phyloP scores from a whole-genome alignment of 331 rosid genomes.

The Arachis monticola region DNA sequence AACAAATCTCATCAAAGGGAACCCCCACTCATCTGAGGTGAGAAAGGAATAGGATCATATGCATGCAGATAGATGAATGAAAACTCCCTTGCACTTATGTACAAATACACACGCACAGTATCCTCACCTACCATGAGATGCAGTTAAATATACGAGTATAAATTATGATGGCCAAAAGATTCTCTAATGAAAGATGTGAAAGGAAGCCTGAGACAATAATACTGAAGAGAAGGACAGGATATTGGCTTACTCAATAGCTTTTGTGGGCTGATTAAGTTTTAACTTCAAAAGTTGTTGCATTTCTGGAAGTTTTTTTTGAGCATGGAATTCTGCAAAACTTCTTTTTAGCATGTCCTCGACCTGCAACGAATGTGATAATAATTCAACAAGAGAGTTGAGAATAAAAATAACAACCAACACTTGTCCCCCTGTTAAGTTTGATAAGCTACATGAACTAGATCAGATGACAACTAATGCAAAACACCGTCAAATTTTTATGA shows the following conservation, averaged over 20 bases:
- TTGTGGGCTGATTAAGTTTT: constrained; percentile 81
- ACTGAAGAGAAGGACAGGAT: constrained; percentile 20
- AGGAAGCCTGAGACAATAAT: constrained; percentile 30
- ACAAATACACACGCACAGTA: neutral
- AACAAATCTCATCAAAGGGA: constrained; percentile 20
- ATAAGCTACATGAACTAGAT: no score
- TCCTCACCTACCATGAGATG: constrained; percentile 18
- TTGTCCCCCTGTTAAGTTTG: no score
- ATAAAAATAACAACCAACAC: neutral
- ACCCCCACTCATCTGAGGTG: constrained; percentile 19
- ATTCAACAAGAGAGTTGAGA: constrained; percentile 21
- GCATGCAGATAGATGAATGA: neutral
- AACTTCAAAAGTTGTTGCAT: constrained; percentile 71
- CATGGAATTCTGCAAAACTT: constrained; percentile 98
- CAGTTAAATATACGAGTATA: neutral
- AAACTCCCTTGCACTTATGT: neutral
- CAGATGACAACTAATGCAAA: no score
- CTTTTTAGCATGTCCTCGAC: constrained; percentile 99
- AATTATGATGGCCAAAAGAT: constrained; percentile 18
- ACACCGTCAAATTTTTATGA: no score
- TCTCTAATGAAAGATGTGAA: constrained; percentile 25
- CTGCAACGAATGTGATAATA: constrained; percentile 52
- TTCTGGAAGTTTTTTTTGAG: constrained; percentile 94
- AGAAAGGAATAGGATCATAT: constrained; percentile 22
- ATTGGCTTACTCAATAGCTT: constrained; percentile 73